Base-by-base conservation (phyloP, 2,329 filamentous ascomycete species). In the Nothophoma quercina region DNA sequence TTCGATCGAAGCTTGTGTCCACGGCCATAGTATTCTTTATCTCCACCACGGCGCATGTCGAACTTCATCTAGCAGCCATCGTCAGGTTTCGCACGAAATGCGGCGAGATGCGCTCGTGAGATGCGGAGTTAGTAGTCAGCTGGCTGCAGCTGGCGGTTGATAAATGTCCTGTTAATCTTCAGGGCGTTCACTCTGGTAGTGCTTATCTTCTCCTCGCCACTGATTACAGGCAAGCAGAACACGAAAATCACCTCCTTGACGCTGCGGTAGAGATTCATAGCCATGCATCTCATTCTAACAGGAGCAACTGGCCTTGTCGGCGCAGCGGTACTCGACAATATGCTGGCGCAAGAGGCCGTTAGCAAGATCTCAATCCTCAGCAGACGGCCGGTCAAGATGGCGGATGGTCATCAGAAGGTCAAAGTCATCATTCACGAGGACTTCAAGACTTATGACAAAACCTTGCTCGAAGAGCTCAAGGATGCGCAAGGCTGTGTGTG, bases 401-500 rank as follows among this genome's bases (percentile, higher is more conserved):
- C 82, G 15, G 82, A 88, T 18, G 75, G 75, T 10, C 83, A 89
- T 56, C 79, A 63, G 15, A 85, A 88, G 55, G 80, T 86, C 52
- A 81, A 83, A 19, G 84, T 91, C 48, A 86, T 91, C 56, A 75
- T 87, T 15, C 88, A 91, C 66, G 79, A 82, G 13, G 86, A 92
- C 69, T 92, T 89, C 65, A 72, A 76, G 10, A 76, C 70, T 1
- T 92, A 90, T 68, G 80, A 83, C 28, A 62, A 80, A 15, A 77
- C 78, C 0, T 60, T 91, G 2, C 77, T 91, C 8, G 71, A 75
- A 3, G 78, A 87, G 65, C 77, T 93, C 0, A 78, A 80, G 44
- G 88, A 84, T 18, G 89, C 88, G 0, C 76, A 81, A 7, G 88
- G 86, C 2, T 88, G 85, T 53, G 86, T 92, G 1, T 93, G 89